A percentile compares a stretch with the other conserved stretches of the same genome.
phyloP scores from a whole-genome alignment of 2,329 filamentous ascomycete species.

The Fusarium sp. region DNA sequence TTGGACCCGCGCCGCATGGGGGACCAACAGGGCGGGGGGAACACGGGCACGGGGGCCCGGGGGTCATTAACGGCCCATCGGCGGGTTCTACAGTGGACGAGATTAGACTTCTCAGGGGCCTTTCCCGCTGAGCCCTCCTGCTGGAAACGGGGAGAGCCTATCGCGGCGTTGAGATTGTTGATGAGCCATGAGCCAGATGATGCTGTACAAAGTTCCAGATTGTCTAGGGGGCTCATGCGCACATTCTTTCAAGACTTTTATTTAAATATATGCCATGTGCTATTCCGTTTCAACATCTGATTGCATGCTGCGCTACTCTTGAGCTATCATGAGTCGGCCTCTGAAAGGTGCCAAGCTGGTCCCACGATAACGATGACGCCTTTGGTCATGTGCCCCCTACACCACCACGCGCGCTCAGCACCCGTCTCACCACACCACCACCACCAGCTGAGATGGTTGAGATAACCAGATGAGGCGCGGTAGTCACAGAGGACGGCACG shows the following conservation, averaged over 20 bases:
- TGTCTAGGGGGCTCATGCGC: constrained; percentile 7
- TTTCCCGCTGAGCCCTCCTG: background rate
- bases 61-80: constrained; percentile 25
- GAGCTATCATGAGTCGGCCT: constrained; percentile 16
- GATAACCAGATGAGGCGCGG: background rate
- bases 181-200: constrained; percentile 4
- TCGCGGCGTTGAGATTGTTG: constrained; percentile 10
- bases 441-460: constrained; percentile 1
- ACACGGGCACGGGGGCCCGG: constrained; percentile 11
- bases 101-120: background rate
- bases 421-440: constrained; percentile 24
- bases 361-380: constrained; percentile 30
- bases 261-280: background rate
- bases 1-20: constrained; percentile 10
- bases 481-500: constrained; percentile 1
- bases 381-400: constrained; percentile 38
- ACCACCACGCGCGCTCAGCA: constrained; percentile 31
- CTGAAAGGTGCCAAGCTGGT: constrained; percentile 3
- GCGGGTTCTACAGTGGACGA: background rate
- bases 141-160: constrained; percentile 7
- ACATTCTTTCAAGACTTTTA: background rate
- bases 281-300: constrained; percentile 18
- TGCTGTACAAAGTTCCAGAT: background rate
- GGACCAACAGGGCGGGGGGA: constrained; percentile 34
- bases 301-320: constrained; percentile 28